A percentile compares a stretch with the other conserved stretches of the same genome.
These are phyloP conservation scores for Backusella parvicylindrica DNA, from an alignment of 192 early-diverging fungal genomes.

Conservation along the genomic window DNA sequence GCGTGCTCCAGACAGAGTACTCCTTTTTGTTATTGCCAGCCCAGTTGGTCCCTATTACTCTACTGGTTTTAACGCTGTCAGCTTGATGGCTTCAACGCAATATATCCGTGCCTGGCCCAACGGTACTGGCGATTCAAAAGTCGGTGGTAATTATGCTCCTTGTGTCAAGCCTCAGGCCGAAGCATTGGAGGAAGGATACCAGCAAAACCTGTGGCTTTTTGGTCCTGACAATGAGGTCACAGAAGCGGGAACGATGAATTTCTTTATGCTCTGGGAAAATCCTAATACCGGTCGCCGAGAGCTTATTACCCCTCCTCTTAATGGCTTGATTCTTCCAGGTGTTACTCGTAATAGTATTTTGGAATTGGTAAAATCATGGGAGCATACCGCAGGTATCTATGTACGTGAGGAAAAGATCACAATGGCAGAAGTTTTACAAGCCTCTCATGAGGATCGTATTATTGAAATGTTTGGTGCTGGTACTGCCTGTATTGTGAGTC, in stretches of 20 bases:
- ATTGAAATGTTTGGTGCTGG: slow-evolving; percentile 94
- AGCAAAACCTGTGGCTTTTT: slow-evolving; percentile 95
- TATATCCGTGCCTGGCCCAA: slow-evolving; percentile 93
- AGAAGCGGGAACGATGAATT: slow-evolving; percentile 97
- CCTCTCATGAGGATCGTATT: slow-evolving; percentile 73
- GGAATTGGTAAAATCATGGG: slow-evolving; percentile 71
- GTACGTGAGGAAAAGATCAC: slow-evolving; percentile 79
- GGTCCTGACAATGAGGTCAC: slow-evolving; percentile 80
- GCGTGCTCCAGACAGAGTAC: slow-evolving; percentile 70
- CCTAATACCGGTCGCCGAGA: slow-evolving; percentile 69
- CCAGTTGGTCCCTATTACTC: slow-evolving; percentile 97
- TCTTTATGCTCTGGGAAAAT: slow-evolving; percentile 88
- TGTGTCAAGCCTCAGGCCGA: slow-evolving; percentile 69
- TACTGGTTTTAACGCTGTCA: slow-evolving; percentile 87
- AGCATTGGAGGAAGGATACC: slow-evolving; percentile 84
- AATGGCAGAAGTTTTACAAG: slow-evolving; percentile 75
- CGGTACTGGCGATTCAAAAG: slow-evolving; percentile 89
- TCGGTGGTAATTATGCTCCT: slow-evolving; percentile 85
- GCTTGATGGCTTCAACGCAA: slow-evolving; percentile 76
- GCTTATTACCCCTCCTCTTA: slow-evolving; percentile 86
- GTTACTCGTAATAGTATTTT: slow-evolving; percentile 94
- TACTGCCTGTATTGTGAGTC: slow-evolving; percentile 92
- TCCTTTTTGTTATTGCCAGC: slow-evolving; percentile 85
- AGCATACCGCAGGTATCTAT: slow-evolving; percentile 61
- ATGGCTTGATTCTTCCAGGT: slow-evolving; percentile 93